Conservation (phyloP, 2,329 filamentous ascomycete species). For the Aspergillus pseudonomiae region DNA sequence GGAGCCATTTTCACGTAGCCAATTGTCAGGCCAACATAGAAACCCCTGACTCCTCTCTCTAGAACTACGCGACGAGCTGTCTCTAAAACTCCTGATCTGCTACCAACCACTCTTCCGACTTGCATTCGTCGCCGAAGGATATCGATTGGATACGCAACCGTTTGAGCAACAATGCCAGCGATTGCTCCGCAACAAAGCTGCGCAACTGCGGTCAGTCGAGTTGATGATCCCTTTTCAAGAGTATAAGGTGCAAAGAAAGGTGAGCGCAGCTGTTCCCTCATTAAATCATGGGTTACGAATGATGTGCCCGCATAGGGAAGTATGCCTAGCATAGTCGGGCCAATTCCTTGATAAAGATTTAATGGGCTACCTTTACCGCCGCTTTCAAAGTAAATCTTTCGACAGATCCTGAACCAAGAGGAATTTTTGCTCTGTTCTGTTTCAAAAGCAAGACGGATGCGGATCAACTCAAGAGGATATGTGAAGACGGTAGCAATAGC, state of each 20-base stretch:
- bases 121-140: constrained; percentile 96
- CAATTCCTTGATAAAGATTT: constrained; percentile 96
- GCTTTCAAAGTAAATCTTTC: neutral
- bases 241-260: constrained; percentile 71
- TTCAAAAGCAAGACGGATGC: constrained; percentile 92
- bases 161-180: constrained; percentile 88
- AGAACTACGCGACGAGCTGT: constrained; percentile 73
- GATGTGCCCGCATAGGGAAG: constrained; percentile 94
- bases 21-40: constrained; percentile 91
- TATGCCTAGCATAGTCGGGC: constrained; percentile 90
- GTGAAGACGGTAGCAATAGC: constrained; percentile 94
- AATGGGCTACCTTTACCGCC: neutral
- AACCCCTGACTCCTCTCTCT: constrained; percentile 77
- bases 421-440: constrained; percentile 60
- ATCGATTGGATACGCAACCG: constrained; percentile 89
- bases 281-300: constrained; percentile 91
- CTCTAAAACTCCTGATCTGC: constrained; percentile 74
- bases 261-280: constrained; percentile 80
- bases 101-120: constrained; percentile 89
- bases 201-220: constrained; percentile 80
- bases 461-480: constrained; percentile 89
- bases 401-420: neutral
- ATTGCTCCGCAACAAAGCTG: constrained; percentile 82
- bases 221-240: constrained; percentile 59
- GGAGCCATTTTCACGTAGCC: constrained; percentile 94